Conservation (phyloP, 2,329 filamentous ascomycete species). For the Aureobasidium melanogenum region DNA sequence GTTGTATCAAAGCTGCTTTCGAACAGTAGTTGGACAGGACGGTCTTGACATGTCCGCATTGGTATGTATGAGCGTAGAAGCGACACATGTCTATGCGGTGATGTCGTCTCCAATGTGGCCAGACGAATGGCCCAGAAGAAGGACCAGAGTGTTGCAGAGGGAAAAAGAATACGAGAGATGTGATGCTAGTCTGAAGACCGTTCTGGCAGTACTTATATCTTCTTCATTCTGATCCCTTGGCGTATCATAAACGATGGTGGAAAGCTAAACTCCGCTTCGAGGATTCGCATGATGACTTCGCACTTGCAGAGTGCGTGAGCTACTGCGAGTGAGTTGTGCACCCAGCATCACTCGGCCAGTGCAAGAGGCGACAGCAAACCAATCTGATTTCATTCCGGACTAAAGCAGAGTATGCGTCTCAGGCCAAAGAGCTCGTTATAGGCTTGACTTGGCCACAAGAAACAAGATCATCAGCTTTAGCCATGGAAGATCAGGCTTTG, state of each 20-base stretch:
- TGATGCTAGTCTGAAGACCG: not conserved
- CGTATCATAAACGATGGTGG: not conserved
- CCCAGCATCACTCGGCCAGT: not conserved
- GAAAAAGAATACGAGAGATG: not conserved
- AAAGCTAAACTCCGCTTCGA: not conserved
- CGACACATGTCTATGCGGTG: constrained; percentile 30
- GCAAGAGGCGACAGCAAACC: not conserved
- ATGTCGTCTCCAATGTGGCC: not conserved
- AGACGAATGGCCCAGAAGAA: too few species aligned
- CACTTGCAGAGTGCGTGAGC: not conserved
- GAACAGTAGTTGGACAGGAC: constrained; percentile 29
- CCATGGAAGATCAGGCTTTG: not conserved
- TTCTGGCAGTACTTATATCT: not conserved
- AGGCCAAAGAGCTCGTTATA: not conserved
- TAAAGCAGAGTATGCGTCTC: not conserved
- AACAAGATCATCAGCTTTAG: not conserved
- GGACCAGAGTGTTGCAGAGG: not conserved
- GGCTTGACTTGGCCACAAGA: not conserved
- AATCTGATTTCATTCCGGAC: not conserved
- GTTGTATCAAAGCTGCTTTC: constrained; percentile 24
- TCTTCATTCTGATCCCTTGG: not conserved
- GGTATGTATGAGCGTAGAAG: constrained; percentile 39
- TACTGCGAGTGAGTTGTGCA: not conserved
- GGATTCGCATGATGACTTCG: not conserved
- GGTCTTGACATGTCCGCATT: constrained; percentile 36